Evolutionary conservation across 495 filamentous ascomycete species (phyloP).

Genomic region (Aspergillus avenaceus): DNA sequence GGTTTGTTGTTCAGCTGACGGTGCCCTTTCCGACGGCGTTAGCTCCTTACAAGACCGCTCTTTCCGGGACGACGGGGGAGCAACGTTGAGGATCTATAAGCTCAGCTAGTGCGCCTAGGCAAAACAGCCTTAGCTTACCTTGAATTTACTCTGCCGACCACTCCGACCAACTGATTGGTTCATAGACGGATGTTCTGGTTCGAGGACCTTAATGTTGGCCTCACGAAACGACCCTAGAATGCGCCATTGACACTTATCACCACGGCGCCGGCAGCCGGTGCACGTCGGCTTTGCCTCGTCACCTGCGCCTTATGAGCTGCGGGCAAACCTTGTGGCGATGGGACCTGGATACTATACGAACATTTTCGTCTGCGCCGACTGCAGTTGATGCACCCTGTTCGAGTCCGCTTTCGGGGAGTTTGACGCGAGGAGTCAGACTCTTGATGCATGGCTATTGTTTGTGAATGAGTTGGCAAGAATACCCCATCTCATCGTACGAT

Average conservation of each 20-base stretch:
- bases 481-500: not conserved
- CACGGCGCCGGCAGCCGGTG: conserved; percentile 26
- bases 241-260: conserved; percentile 30
- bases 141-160: conserved; percentile 26
- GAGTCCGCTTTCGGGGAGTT: conserved; percentile 26
- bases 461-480: not conserved
- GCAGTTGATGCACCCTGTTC: conserved; percentile 33
- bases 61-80: not conserved
- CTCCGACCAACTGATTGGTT: conserved; percentile 19
- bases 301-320: conserved; percentile 5
- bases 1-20: not conserved
- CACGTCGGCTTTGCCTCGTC: conserved; percentile 30
- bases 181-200: conserved; percentile 29
- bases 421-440: not conserved
- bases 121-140: conserved; percentile 11
- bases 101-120: not conserved
- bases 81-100: conserved; percentile 18
- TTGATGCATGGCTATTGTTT: conserved; percentile 5
- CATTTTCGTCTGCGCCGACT: conserved; percentile 30
- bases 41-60: not conserved
- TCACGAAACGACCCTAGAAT: conserved; percentile 32
- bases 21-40: not conserved
- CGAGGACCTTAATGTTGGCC: conserved; percentile 29
- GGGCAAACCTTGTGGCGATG: not conserved
- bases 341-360: not conserved